Base-by-base conservation (phyloP, 1,284 basidiomycete species). In the Ustilago vetiveriae region DNA sequence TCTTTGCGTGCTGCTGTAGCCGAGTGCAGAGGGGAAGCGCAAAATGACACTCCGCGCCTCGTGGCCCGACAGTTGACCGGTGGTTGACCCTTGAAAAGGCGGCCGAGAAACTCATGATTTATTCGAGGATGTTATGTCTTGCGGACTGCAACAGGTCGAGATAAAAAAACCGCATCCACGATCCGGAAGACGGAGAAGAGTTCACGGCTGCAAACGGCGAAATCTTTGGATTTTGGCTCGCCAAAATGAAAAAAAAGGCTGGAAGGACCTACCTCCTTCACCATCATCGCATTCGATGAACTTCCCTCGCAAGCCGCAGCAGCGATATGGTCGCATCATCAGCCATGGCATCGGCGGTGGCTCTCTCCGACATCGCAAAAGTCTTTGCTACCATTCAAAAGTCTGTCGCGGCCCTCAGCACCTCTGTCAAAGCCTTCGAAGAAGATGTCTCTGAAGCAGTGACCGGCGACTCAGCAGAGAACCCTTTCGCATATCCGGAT, bases 401-500 rank as follows among this genome's bases (percentile, higher is more conserved):
- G 24, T 66, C 63, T 1, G 59, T 64, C 50, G 21, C 45, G 10
- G 47, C 49, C 19, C 67, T 70, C 42, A 54, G 55, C 56, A 47
- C 45, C 19, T 63, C 55, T 6, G 50, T 70, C 32, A 45, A 47
- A 16, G 52, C 56, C 2, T 56, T 70, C 43, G 56, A 60, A 13
- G 52, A 57, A 30, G 67, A 70, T 21, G 45, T 65, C 2, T 21
- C 35, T 16, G 39, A 52, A 5, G 41, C 48, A 22, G 24, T 44
- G 16, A 59, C 63, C 30, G 41, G 13, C 17, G 62, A 58, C 21
- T 11, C 42, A 3, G 16, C 30, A 36, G 32, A 36, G 6, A 59
- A 66, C 39, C 56, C 63, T 2, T 64, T 69, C 23, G 54, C 66
- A n/a, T 74, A 72, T 37, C 68, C 74, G 8, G 74, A 90, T 24